Evolutionary conservation across 2,329 filamentous ascomycete species (phyloP), one percentile per base, ranked within the genome.

Genomic region (Metarhizium album): DNA sequence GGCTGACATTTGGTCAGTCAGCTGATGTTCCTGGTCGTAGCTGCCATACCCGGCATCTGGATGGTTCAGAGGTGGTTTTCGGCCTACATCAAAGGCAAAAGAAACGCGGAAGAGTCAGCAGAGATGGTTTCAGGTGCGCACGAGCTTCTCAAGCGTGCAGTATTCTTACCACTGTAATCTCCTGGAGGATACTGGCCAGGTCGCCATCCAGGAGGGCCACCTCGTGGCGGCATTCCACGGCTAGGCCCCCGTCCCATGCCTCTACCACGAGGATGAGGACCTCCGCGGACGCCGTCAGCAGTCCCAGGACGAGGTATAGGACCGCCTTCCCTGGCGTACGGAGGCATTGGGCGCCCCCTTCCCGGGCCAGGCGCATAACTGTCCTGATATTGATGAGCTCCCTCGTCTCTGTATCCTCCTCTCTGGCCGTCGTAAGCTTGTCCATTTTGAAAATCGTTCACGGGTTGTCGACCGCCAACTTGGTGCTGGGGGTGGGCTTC

Each of bases 351-450:
- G 18, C 67, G 66, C 53, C 71, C 70, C 47, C 70, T 68, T 22
- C 68, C 67, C 7, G 67, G 65, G 16, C 64, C 67, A 6, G 64
- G 65, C 5, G 69, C 70, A 54, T 75, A 74, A 42, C 49, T 46
- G 18, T 45, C 71, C 48, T 70, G 67, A 55, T 74, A 72, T 35
- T 71, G 68, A 49, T 58, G 63, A 48, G 40, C 14, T n/a, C 33
- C 27, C 16, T 47, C 23, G 29, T 52, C 31, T 20, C 65, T 67
- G 45, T 71, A 69, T 22, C 65, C 67, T 53, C 71, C 70, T 24
- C 69, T 67, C 18, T 73, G 72, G 45, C 72, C 68, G 22, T 71
- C 72, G 53, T 74, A 70, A 46, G 65, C 70, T 53, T 76, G 70
- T 14, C 68, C 69, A 46, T 74, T 68, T 49, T 73, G 67, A 51